Evolutionary conservation across 1,284 basidiomycete species (phyloP), one percentile per base, ranked within the genome.

Genomic region (Moniliella sp.): DNA sequence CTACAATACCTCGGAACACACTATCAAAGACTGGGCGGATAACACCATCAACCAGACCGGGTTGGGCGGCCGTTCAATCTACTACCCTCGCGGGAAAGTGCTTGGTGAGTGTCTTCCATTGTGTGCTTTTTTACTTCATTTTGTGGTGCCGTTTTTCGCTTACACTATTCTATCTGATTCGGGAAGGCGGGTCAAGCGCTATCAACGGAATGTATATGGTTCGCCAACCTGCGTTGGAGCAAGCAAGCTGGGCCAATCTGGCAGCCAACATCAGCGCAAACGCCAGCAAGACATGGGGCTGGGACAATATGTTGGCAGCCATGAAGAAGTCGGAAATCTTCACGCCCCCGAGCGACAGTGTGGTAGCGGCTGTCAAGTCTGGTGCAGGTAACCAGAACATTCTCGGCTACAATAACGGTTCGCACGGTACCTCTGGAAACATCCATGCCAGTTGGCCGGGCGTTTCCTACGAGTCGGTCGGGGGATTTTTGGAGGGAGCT

Each of bases 121-220:
- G n/a, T n/a, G n/a, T n/a, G n/a, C n/a, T n/a, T n/a, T n/a, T n/a
- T n/a, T n/a, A n/a, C n/a, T n/a, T n/a, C n/a, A n/a, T n/a, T n/a
- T n/a, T n/a, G n/a, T n/a, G n/a, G n/a, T n/a, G n/a, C n/a, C n/a
- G n/a, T n/a, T n/a, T n/a, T n/a, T n/a, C n/a, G n/a, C n/a, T n/a
- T n/a, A n/a, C n/a, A n/a, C n/a, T n/a, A n/a, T n/a, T n/a, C n/a
- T n/a, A n/a, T n/a, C n/a, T n/a, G n/a, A n/a, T n/a, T n/a, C n/a
- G n/a, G n/a, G n/a, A n/a, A n/a, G 67, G 67, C 4, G 67, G 67
- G 0, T 61, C 58, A 0, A 63, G 64, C 4, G 59, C 61, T 9
- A 64, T 69, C 36, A 70, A 69, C 39, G 55, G 46, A 26, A 31
- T 50, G 27, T 50, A 50, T 38, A 50, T 50, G 15, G 48, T 50